Conservation (phyloP, 495 filamentous ascomycete species). For the Lasiosphaeriaceae sp. region DNA sequence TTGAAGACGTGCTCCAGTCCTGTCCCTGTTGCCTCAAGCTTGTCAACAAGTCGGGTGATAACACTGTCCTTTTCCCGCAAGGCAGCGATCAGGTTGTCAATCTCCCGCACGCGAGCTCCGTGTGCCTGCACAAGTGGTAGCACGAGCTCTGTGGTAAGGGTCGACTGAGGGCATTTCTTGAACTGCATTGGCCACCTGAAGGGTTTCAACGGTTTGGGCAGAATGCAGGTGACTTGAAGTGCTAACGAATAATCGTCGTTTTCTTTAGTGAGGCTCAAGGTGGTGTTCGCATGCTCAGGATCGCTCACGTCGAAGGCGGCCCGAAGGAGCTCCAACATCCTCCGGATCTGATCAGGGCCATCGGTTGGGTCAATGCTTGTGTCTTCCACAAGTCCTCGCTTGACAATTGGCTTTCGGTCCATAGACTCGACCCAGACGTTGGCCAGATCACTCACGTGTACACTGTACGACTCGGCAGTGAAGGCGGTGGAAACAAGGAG, state of each 20-base stretch:
- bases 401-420: conserved; percentile 57
- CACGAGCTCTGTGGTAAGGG: conserved; percentile 58
- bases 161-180: conserved; percentile 47
- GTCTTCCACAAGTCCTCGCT: conserved; percentile 59
- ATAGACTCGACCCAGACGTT: conserved; percentile 79
- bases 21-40: conserved; percentile 63
- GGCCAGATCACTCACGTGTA: conserved; percentile 80
- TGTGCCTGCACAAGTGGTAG: conserved; percentile 65
- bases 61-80: conserved; percentile 76
- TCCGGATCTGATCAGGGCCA: conserved; percentile 62
- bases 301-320: conserved; percentile 50
- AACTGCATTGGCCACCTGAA: conserved; percentile 67
- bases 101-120: conserved; percentile 46
- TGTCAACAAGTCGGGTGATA: conserved; percentile 71
- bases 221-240: conserved; percentile 53
- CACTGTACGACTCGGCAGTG: conserved; percentile 54
- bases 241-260: conserved; percentile 42
- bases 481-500: conserved; percentile 42
- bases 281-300: conserved; percentile 35
- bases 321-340: conserved; percentile 70
- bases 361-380: conserved; percentile 86
- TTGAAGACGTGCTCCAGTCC: conserved; percentile 71
- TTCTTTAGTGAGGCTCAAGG: conserved; percentile 29
- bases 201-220: conserved; percentile 65
- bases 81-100: conserved; percentile 51